These are phyloP conservation scores for Kwoniella sp. DNA, from an alignment of 768 basidiomycete genomes.

Conservation along the genomic window DNA sequence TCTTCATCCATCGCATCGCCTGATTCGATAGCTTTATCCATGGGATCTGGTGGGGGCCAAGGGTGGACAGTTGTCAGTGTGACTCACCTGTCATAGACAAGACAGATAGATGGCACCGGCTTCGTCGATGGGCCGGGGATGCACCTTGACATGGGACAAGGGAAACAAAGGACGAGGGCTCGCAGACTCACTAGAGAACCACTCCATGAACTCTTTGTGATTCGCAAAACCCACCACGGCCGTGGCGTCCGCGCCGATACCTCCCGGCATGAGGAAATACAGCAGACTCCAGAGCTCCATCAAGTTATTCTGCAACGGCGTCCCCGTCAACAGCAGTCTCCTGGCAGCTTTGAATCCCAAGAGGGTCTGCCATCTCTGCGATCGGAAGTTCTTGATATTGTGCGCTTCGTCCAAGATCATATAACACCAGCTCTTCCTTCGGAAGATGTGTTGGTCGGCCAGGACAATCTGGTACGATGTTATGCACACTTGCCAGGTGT, in stretches of 20 bases:
- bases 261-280: slow-evolving; percentile 58
- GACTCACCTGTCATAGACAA: neutral
- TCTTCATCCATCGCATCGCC: slow-evolving; percentile 69
- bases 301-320: slow-evolving; percentile 57
- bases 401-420: slow-evolving; percentile 96
- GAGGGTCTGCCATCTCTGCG: slow-evolving; percentile 88
- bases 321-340: slow-evolving; percentile 54
- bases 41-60: slow-evolving; percentile 65
- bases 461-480: slow-evolving; percentile 93
- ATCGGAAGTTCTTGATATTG: slow-evolving; percentile 96
- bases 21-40: slow-evolving; percentile 87
- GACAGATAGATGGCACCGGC: too few species aligned
- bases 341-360: slow-evolving; percentile 69
- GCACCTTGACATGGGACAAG: too few species aligned
- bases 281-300: slow-evolving; percentile 60
- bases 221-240: slow-evolving; percentile 71
- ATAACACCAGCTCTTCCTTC: slow-evolving; percentile 91
- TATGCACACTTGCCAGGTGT: slow-evolving; percentile 90
- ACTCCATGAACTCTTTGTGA: slow-evolving; percentile 88
- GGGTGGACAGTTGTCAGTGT: neutral
- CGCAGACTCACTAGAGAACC: slow-evolving; percentile 87
- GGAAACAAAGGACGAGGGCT: too few species aligned
- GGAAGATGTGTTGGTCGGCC: slow-evolving; percentile 85
- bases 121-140: too few species aligned
- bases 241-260: slow-evolving; percentile 49